Percentiles rank a stretch among this genome's conserved stretches.
These are phyloP conservation scores for Achaetomium macrosporum DNA, from an alignment of 2,329 filamentous ascomycete genomes.

Conservation along the genomic window DNA sequence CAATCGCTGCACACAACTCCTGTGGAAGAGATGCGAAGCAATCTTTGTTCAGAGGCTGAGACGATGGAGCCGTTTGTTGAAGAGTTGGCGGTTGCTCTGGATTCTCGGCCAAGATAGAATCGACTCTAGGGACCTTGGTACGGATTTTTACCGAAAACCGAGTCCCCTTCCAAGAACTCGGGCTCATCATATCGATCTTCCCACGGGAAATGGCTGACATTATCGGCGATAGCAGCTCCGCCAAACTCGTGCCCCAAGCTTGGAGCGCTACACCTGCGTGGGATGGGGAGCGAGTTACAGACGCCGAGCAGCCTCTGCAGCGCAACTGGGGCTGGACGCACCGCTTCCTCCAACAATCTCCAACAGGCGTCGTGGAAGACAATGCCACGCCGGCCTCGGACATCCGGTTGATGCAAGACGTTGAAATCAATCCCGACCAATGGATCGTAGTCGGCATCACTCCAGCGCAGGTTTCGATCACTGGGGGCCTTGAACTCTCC, in stretches of 20 bases:
- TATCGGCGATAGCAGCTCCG: background rate
- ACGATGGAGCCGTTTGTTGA: background rate
- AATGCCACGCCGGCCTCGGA: background rate
- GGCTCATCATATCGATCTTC: background rate
- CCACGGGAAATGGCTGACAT: background rate
- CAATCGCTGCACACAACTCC: background rate
- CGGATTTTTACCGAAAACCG: background rate
- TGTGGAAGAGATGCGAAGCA: background rate
- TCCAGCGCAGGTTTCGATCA: background rate
- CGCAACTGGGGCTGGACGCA: background rate
- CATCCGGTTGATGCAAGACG: background rate
- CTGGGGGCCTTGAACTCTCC: background rate
- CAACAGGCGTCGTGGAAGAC: constrained; percentile 1
- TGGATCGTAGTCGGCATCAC: background rate
- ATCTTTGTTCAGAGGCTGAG: background rate
- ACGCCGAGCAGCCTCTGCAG: background rate
- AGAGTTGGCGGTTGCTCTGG: background rate
- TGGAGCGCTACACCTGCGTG: background rate
- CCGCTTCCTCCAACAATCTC: background rate
- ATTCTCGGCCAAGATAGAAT: background rate
- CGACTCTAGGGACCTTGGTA: background rate
- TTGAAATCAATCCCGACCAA: background rate
- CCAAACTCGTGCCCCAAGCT: background rate
- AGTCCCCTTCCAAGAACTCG: background rate
- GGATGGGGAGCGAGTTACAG: background rate